Base-by-base conservation (phyloP, 441 rosid species). In the Hypseocharis bilobata region DNA sequence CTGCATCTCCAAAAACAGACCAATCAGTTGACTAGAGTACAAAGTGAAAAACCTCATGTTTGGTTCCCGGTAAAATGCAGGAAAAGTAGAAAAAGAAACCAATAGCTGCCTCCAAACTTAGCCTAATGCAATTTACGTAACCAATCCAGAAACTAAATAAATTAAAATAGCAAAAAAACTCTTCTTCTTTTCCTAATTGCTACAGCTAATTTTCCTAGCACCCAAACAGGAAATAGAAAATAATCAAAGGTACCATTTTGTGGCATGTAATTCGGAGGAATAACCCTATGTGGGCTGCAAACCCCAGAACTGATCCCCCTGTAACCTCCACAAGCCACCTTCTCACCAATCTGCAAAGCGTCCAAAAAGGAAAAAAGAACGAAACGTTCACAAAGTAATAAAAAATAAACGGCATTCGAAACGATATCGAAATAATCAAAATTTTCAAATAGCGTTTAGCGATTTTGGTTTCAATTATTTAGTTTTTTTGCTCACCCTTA, bases 261-360 rank as follows among this genome's bases (percentile, higher is more conserved):
- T 0, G 79, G 62, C 65, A 74, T 38, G 65, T 40, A 73, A 69
- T 67, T 74, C 60, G 82, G 78, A 69, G n/a, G 26, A 47, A 75
- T 1, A 38, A 64, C 27, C 63, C 74, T 70, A 42, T 45, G 29
- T 23, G 78, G 81, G 49, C 63, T 76, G 42, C 66, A 27, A 66
- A 70, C 22, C 30, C 72, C 72, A 0, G 86, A 66, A 57, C 60
- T 70, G 66, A 87, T 79, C 56, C 83, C 76, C 83, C 89, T 77
- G 62, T 0, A 70, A 65, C 74, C 74, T 65, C 82, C 85, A 68
- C 68, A 67, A 61, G 71, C 34, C 56, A 77, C 6, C 38, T 67
- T 62, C 77, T 63, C 72, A 51, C 17, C 36, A 0, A 79, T 68
- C 88, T 84, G 83, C 72, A 72, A 70, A n/a, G n/a, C n/a, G n/a